Evolutionary conservation across 2,329 filamentous ascomycete species (phyloP).

Genomic region (Hypoxylon sp.): DNA sequence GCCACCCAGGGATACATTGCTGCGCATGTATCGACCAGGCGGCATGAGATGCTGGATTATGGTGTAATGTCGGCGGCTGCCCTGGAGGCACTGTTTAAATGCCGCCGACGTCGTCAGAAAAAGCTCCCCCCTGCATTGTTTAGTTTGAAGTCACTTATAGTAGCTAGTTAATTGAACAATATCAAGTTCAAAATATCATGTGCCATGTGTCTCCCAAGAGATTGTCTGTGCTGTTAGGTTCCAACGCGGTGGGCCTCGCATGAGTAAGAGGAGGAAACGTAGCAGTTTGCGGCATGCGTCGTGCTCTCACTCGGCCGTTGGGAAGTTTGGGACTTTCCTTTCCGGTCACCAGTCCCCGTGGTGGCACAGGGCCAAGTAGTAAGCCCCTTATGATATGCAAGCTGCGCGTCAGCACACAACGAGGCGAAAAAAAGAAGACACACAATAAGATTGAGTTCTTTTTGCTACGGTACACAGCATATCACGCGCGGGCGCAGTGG

Average conservation of each 20-base stretch:
- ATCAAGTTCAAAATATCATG: constrained; percentile 39
- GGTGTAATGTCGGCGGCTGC: constrained; percentile 38
- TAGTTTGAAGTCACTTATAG: constrained; percentile 42
- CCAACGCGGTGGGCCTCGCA: constrained; percentile 31
- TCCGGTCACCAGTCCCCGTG: constrained; percentile 27
- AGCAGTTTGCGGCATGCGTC: constrained; percentile 28
- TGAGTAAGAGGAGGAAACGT: constrained; percentile 36
- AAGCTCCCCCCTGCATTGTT: constrained; percentile 41
- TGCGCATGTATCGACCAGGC: constrained; percentile 36
- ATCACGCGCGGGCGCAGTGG: constrained; percentile 21
- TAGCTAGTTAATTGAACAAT: constrained; percentile 45
- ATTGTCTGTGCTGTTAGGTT: constrained; percentile 21
- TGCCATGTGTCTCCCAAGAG: constrained; percentile 9
- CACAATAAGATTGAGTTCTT: constrained; percentile 19
- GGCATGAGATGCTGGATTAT: constrained; percentile 53
- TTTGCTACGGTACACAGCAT: constrained; percentile 21
- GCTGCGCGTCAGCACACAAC: constrained; percentile 35
- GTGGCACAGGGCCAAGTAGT: constrained; percentile 17
- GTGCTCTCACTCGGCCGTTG: constrained; percentile 28
- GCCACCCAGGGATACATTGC: constrained; percentile 38
- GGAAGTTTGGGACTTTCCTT: constrained; percentile 36
- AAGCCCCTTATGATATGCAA: constrained; percentile 30
- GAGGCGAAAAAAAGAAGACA: constrained; percentile 7
- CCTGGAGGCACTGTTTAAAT: constrained; percentile 36
- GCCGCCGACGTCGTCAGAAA: constrained; percentile 30